These are phyloP conservation scores for Circinella umbellata DNA, from an alignment of 371 early-diverging fungal genomes.

Conservation along the genomic window DNA sequence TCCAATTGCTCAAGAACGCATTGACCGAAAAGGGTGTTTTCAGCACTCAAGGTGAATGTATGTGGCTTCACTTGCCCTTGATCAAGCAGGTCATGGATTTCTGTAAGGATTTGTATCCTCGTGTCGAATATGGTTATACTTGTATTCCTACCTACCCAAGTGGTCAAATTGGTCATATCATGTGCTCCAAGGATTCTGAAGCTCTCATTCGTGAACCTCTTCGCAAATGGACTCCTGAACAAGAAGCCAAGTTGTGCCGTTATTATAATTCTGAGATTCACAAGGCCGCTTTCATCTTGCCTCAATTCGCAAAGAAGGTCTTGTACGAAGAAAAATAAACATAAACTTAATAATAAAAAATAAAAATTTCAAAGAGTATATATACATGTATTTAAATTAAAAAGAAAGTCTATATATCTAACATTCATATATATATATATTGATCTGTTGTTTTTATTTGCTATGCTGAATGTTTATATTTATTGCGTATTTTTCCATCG, in stretches of 20 bases:
- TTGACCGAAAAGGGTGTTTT: constrained; percentile 91
- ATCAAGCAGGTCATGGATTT: constrained; percentile 87
- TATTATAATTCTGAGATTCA: constrained; percentile 96
- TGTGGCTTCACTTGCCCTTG: constrained; percentile 93
- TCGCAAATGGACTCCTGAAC: constrained; percentile 76
- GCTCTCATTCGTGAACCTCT: constrained; percentile 78
- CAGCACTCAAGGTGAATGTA: constrained; percentile 97
- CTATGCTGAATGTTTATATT: too few relatives aligned
- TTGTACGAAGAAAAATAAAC: constrained; percentile 22
- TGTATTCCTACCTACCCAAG: constrained; percentile 97
- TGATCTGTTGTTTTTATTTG: too few relatives aligned
- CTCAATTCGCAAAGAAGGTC: constrained; percentile 81
- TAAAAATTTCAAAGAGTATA: background rate
- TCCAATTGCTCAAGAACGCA: constrained; percentile 89
- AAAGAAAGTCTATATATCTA: too few relatives aligned
- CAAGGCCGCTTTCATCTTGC: constrained; percentile 89
- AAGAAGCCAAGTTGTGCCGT: constrained; percentile 80
- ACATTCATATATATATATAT: background rate
- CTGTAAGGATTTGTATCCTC: constrained; percentile 82
- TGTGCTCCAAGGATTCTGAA: constrained; percentile 84
- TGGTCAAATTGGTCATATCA: constrained; percentile 95
- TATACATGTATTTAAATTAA: too few relatives aligned
- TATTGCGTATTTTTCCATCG: too few relatives aligned
- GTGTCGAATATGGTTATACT: constrained; percentile 91
- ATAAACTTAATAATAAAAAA: background rate